Conservation (phyloP, 495 filamentous ascomycete genomes). For the Evernia prunastri region DNA sequence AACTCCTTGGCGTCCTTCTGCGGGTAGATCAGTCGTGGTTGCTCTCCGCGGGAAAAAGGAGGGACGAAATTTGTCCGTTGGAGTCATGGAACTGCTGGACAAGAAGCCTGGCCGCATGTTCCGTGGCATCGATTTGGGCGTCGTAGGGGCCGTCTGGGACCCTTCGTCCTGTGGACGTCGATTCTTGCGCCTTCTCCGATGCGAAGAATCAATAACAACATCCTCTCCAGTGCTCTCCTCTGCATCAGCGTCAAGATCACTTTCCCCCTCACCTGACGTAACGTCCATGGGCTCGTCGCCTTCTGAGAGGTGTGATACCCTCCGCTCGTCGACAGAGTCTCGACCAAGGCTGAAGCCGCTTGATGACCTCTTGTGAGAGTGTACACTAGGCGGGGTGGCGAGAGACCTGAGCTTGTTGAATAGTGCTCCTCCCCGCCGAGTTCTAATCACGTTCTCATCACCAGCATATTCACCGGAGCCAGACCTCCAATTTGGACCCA, state of each 20-base stretch:
- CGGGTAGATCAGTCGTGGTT: slow-evolving; percentile 59
- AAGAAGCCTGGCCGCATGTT: slow-evolving; percentile 40
- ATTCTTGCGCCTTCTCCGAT: slow-evolving; percentile 42
- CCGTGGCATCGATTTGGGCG: slow-evolving; percentile 41
- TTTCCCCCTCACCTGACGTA: slow-evolving; percentile 57
- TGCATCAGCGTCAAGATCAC: slow-evolving; percentile 64
- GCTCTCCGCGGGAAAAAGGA: slow-evolving; percentile 58
- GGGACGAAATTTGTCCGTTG: slow-evolving; percentile 42
- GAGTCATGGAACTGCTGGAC: slow-evolving; percentile 42
- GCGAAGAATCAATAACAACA: slow-evolving; percentile 39
- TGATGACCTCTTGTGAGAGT: slow-evolving; percentile 39
- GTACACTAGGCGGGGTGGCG: slow-evolving; percentile 36
- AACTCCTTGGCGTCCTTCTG: slow-evolving; percentile 61
- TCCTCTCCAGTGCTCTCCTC: slow-evolving; percentile 60
- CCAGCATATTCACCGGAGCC: slow-evolving; percentile 55
- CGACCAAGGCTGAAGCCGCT: slow-evolving; percentile 36
- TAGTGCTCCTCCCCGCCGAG: slow-evolving; percentile 51
- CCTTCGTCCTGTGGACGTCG: slow-evolving; percentile 48
- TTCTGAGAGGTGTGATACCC: slow-evolving; percentile 39
- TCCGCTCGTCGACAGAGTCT: slow-evolving; percentile 22
- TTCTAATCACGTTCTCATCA: slow-evolving; percentile 41
- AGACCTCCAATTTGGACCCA: slow-evolving; percentile 44
- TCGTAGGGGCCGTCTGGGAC: slow-evolving; percentile 55
- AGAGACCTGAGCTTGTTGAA: slow-evolving; percentile 62
- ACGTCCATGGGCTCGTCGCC: slow-evolving; percentile 46